Conservation (phyloP, 2,329 filamentous ascomycete genomes). For the Aureobasidium pullulans region DNA sequence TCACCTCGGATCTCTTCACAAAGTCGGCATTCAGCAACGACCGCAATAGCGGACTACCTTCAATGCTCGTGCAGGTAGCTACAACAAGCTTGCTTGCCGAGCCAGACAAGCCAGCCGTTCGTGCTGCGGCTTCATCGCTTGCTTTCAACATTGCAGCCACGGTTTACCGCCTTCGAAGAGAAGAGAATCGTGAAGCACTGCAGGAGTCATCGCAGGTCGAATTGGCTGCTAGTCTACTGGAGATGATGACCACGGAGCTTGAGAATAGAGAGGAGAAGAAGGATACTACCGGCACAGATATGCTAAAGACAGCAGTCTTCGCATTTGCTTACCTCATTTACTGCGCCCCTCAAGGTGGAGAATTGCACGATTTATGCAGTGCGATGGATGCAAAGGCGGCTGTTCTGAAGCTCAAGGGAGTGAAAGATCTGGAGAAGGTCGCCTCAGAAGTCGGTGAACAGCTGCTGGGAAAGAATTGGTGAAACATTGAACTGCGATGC, state of each 20-base stretch:
- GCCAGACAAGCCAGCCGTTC: conserved; percentile 61
- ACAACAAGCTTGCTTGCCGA: conserved; percentile 69
- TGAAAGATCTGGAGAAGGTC: conserved; percentile 29
- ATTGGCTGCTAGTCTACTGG: conserved; percentile 70
- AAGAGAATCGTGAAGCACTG: conserved; percentile 51
- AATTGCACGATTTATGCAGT: conserved; percentile 70
- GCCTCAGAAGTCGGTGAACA: conserved; percentile 23
- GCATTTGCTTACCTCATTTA: conserved; percentile 72
- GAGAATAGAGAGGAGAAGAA: conserved; percentile 45
- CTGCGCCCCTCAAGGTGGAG: conserved; percentile 59
- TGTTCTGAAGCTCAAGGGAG: conserved; percentile 39
- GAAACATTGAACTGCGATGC: neutral
- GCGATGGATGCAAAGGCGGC: conserved; percentile 67
- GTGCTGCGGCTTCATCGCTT: conserved; percentile 74
- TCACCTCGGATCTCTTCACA: conserved; percentile 65
- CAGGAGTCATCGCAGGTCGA: conserved; percentile 69
- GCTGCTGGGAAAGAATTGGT: conserved; percentile 10
- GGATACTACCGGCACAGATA: conserved; percentile 44
- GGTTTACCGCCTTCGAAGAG: conserved; percentile 58
- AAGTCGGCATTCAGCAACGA: conserved; percentile 29
- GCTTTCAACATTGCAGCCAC: conserved; percentile 73
- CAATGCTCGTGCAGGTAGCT: conserved; percentile 60
- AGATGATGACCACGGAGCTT: conserved; percentile 42
- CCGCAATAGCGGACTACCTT: conserved; percentile 33
- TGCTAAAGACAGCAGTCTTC: conserved; percentile 67